Evolutionary conservation across 2,329 filamentous ascomycete genomes (phyloP).

Genomic region (Colletotrichum nymphaeae): DNA sequence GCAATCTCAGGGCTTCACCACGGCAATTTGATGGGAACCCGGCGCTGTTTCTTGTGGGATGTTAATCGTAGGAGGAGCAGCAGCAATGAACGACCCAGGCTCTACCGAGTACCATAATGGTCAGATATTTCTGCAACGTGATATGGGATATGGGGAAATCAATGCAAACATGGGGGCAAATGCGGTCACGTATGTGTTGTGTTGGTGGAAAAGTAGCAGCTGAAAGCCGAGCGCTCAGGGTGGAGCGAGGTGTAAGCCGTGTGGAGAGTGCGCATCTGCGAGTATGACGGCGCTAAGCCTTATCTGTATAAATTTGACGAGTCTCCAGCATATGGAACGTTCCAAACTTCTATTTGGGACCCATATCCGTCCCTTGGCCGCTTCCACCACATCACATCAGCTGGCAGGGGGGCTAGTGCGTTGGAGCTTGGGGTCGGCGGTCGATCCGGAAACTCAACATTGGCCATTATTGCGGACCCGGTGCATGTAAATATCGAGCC

Average conservation of each 20-base stretch:
- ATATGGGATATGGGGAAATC: background rate
- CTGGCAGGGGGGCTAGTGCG: too few relatives aligned
- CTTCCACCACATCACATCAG: background rate
- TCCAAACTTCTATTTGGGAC: constrained; percentile 1
- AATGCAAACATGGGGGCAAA: background rate
- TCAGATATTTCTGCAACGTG: background rate
- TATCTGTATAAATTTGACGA: constrained; percentile 54
- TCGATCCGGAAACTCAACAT: background rate
- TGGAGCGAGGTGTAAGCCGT: background rate
- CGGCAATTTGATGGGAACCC: background rate
- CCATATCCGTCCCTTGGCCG: background rate
- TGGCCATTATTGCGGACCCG: background rate
- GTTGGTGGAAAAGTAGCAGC: background rate
- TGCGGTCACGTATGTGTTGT: background rate
- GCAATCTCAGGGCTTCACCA: background rate
- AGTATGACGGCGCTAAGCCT: constrained; percentile 45
- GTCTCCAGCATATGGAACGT: constrained; percentile 14
- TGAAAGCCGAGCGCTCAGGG: background rate
- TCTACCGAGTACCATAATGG: background rate
- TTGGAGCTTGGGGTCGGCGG: background rate
- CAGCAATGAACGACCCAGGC: too few relatives aligned
- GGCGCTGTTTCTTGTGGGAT: background rate
- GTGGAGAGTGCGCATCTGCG: background rate
- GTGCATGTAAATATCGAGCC: background rate
- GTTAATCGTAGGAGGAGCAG: too few relatives aligned